Base-by-base conservation (phyloP, 768 basidiomycete genomes). In the Tricholoma flavovirens region DNA sequence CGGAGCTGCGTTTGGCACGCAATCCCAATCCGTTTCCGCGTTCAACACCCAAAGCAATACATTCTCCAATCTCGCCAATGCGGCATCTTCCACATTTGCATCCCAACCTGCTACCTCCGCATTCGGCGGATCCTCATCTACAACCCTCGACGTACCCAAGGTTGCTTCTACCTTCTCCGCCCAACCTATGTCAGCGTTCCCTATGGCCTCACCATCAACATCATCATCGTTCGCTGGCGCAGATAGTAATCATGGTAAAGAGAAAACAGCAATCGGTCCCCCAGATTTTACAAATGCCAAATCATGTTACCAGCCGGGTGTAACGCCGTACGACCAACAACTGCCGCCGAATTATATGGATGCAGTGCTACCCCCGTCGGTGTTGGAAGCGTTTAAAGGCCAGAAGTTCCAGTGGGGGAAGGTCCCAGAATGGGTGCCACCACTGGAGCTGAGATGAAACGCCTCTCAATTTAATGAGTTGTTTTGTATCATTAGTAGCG, bases 371-470 rank as follows among this genome's bases (percentile, higher is more conserved):
- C 86, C 89, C 2, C 64, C 71, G 49, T 64, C 62, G 5, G 79
- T 74, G 52, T 66, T 75, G 62, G 77, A 78, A 5, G 83, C 83
- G 38, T 90, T 89, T 62, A 64, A 72, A 59, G 69, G 69, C 17
- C 70, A 73, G 53, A 81, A 70, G 68, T 91, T 90, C 62, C 83
- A 82, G 63, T 87, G 81, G 82, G 84, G 66, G 49, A 78, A 78
- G 57, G 76, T 91, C 48, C 88, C 88, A 1, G 87, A 88, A 56
- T 89, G 83, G 83, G 73, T 85, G 55, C 89, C 88, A 36, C 89
- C 87, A 8, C 61, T 80, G 53, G 80, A 83, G 63, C 64, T 84
- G 56, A 73, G 84, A 55, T 84, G 73, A 71, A 42, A 19, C 32
- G 51, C n/a, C 57, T 36, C 8, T 17, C 12, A 40, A 14, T 26